Conservation (phyloP, 345 rosid genomes). For the Nasturtium officinale region DNA sequence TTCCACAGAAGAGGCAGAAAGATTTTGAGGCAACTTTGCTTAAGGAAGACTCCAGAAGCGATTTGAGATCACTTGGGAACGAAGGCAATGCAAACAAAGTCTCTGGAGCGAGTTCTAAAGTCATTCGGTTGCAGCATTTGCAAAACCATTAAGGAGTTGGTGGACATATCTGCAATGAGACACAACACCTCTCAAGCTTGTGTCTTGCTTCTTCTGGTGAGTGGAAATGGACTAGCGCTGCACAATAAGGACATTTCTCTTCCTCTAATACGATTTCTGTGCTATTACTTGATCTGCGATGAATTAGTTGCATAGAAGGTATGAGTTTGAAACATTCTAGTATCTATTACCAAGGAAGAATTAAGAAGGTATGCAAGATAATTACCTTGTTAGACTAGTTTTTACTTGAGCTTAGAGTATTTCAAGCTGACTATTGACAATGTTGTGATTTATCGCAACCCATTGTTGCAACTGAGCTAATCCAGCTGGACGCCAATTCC, state of each 20-base stretch:
- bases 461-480: constrained; percentile 76
- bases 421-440: constrained; percentile 47
- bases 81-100: constrained; percentile 53
- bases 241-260: constrained; percentile 78
- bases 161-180: constrained; percentile 82
- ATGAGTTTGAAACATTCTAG: constrained; percentile 21
- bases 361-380: neutral
- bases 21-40: constrained; percentile 51
- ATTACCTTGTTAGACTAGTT: constrained; percentile 50
- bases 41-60: constrained; percentile 31
- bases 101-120: constrained; percentile 59
- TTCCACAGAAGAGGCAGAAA: constrained; percentile 73
- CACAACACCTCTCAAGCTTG: constrained; percentile 69
- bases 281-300: constrained; percentile 45
- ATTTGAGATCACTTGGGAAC: constrained; percentile 51
- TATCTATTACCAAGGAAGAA: constrained; percentile 2
- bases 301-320: constrained; percentile 2
- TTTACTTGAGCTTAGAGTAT: constrained; percentile 50
- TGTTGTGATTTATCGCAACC: constrained; percentile 52
- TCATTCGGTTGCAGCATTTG: constrained; percentile 73
- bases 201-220: constrained; percentile 76
- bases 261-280: constrained; percentile 40
- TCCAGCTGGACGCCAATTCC: constrained; percentile 66
- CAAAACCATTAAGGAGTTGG: constrained; percentile 75
- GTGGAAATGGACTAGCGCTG: constrained; percentile 59